Evolutionary conservation across 2,329 filamentous ascomycete species (phyloP), one percentile per base, ranked within the genome.

Genomic region (Colletotrichum gigasporum): DNA sequence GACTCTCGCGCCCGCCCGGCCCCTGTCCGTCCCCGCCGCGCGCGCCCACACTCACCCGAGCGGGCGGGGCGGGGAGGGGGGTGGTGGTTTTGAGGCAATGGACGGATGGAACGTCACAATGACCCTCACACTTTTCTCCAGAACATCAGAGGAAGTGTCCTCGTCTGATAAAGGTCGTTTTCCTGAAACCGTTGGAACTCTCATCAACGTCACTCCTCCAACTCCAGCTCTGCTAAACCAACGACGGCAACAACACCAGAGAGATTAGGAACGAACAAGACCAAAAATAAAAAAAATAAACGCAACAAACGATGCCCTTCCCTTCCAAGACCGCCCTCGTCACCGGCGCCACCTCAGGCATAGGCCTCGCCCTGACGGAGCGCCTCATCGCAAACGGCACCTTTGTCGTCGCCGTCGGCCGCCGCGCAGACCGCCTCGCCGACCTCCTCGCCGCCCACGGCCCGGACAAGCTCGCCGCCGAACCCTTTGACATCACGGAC

Each of bases 311-410:
- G n/a, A 87, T 87, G 84, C 65, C 79, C 5, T 87, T 87, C 72
- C 79, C 77, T 6, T 87, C 87, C 73, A 85, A 85, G 52, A 82
- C 81, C 37, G 78, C 86, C 28, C 82, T 89, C 58, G 70, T 89
- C 47, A 75, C 88, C 32, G 84, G 85, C 12, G 83, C 84, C 12
- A 86, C 85, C 0, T 79, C 82, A 2, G 85, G 85, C 44, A 87
- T 87, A 60, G 85, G 85, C 54, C 71, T 70, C 41, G 82, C 79
- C 2, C 75, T 87, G 56, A 79, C 83, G 16, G 73, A 75, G 62
- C 72, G 71, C 51, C 69, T 77, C 60, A 66, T 87, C 39, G 69
- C 77, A 6, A 74, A 79, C 57, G 84, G 82, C 47, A 75, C 82
- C 53, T 82, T 83, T 67, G 84, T 89, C 30, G 83, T 87, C 32